Base-by-base conservation (phyloP, 352 stramenopile genomes). In the Phytophthora megakarya region DNA sequence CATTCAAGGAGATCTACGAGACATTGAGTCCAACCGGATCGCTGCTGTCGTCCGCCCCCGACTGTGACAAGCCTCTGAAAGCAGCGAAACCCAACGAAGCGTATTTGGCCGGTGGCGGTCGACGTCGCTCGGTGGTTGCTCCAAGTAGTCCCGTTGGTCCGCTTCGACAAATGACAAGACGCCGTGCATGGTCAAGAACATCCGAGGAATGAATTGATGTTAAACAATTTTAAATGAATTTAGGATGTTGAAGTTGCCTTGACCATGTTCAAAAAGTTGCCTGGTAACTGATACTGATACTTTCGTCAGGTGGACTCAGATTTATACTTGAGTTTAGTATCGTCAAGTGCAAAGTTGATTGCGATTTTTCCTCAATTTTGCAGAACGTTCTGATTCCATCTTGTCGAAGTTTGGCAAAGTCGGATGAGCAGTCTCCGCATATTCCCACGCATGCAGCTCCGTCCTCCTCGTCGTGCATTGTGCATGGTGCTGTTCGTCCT, bases 401-500 rank as follows among this genome's bases (percentile, higher is more conserved):
- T 35, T 16, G 52, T 66, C 26, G 26, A 63, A 65, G 42, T 65
- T 18, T 46, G 26, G 21, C 22, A 16, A 45, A 52, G 25, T 42
- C n/a, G 28, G 15, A 51, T 56, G 59, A 46, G 2, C 23, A 69
- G 46, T 49, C 23, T 65, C 47, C 39, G 44, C 32, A 39, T 39
- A 55, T 40, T 46, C 37, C 26, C 35, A 9, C 16, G 18, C 21
- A 72, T 71, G 52, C 59, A 67, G 21, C 43, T 61, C 26, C 48
- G 40, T 51, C 51, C 56, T n/a, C 39, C 66, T n/a, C 71, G 44
- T 48, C 56, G 56, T n/a, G 40, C 66, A 19, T 39, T 86, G 16
- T 70, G 61, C 53, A 38, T 75, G 48, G 8, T 81, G 32, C 19
- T 86, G 19, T 19, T 72, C 32, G 30, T 82, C 28, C 50, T 71